Conservation (phyloP, 805 yeast species). For the Hanseniaspora guilliermondii region DNA sequence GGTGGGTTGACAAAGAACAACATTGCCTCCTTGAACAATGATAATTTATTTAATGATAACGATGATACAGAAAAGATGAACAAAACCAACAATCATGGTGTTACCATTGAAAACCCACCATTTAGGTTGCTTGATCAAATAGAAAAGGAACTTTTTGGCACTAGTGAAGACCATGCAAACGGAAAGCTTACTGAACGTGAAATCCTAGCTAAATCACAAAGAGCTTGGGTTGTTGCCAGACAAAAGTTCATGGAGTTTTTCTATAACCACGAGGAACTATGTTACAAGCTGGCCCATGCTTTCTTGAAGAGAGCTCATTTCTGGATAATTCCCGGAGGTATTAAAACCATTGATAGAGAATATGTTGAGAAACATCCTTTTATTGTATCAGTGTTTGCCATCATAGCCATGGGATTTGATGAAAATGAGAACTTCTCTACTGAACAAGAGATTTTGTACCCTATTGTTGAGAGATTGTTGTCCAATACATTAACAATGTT, state of each 20-base stretch:
- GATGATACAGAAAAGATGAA: not conserved
- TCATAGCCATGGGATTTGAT: constrained; percentile 45
- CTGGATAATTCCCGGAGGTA: constrained; percentile 53
- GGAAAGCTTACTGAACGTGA: constrained; percentile 23
- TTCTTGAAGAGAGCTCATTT: constrained; percentile 43
- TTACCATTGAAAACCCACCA: constrained; percentile 29
- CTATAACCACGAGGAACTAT: constrained; percentile 32
- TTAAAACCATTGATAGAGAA: constrained; percentile 34
- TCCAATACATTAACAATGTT: constrained; percentile 38
- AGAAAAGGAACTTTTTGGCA: constrained; percentile 31
- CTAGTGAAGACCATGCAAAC: constrained; percentile 5
- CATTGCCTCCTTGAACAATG: not conserved
- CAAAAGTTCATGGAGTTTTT: constrained; percentile 38
- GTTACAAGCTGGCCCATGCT: constrained; percentile 35
- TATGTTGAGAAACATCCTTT: constrained; percentile 43
- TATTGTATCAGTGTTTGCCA: constrained; percentile 41
- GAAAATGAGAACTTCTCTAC: constrained; percentile 38
- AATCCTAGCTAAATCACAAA: constrained; percentile 23
- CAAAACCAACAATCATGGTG: constrained; percentile 13
- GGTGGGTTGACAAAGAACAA: not conserved
- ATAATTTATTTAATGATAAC: not conserved
- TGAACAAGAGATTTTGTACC: constrained; percentile 37
- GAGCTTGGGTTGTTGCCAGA: constrained; percentile 30
- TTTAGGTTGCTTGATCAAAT: constrained; percentile 29
- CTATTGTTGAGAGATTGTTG: constrained; percentile 38